phyloP scores from a whole-genome alignment of 176 grass and related monocot species.

The Aegilops speltoides region DNA sequence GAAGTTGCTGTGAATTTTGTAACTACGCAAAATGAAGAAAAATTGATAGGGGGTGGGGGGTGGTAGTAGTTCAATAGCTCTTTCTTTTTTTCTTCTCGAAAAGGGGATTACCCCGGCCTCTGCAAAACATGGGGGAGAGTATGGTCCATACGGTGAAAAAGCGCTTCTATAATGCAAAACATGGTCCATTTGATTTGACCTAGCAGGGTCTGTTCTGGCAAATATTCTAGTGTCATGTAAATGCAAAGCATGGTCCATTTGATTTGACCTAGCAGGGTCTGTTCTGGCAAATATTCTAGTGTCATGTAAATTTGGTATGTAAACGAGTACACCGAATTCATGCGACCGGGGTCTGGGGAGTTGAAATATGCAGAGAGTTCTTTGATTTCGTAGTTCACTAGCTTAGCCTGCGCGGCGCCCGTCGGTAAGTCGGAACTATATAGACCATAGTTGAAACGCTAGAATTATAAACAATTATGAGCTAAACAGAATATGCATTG shows the following conservation, averaged over 20 bases:
- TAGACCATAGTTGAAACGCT: too few relatives aligned
- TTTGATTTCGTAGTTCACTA: neutral
- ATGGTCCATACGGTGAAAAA: too few relatives aligned
- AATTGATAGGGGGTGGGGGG: neutral
- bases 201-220: neutral
- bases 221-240: neutral
- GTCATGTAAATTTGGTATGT: neutral
- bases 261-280: neutral
- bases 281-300: neutral
- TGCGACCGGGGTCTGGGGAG: neutral
- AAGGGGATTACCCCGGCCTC: neutral
- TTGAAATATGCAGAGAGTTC: neutral
- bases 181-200: neutral
- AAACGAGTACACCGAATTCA: neutral
- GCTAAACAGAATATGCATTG: too few relatives aligned
- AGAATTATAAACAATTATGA: too few relatives aligned
- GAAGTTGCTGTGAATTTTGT: conserved; percentile 8
- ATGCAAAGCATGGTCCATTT: neutral
- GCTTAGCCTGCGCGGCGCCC: too few relatives aligned
- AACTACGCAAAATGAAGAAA: conserved; percentile 3
- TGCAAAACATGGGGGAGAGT: too few relatives aligned
- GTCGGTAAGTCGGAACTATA: too few relatives aligned
- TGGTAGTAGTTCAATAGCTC: too few relatives aligned
- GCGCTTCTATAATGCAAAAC: too few relatives aligned
- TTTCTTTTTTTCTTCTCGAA: neutral